Conservation (phyloP, 805 yeast genomes). For the Candida pseudoglaebosa region DNA sequence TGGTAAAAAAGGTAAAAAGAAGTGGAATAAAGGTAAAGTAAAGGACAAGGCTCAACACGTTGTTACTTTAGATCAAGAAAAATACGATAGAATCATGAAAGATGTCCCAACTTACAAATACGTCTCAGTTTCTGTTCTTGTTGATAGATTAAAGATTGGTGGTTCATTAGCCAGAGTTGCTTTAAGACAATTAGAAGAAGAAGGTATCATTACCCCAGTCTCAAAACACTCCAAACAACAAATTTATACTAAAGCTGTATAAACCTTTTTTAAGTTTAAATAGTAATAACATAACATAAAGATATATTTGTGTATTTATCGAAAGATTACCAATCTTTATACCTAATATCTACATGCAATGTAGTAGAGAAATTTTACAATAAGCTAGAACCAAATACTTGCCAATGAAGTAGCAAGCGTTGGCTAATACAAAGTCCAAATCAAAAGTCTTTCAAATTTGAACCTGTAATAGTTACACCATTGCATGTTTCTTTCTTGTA, state of each 20-base stretch:
- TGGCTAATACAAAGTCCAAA: too few species aligned
- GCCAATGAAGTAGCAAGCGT: too few species aligned
- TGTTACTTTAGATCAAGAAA: constrained; percentile 95
- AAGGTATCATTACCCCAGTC: constrained; percentile 93
- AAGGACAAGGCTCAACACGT: constrained; percentile 99
- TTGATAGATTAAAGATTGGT: constrained; percentile 98
- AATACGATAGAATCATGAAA: constrained; percentile 98
- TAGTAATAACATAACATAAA: constrained; percentile 2
- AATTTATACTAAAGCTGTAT: constrained; percentile 81
- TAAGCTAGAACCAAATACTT: too few species aligned
- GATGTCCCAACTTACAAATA: constrained; percentile 99
- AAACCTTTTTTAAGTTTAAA: constrained; percentile 14
- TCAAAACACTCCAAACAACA: constrained; percentile 94
- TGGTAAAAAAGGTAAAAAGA: constrained; percentile 99
- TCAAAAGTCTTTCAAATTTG: too few species aligned
- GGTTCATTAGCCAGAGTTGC: constrained; percentile 99
- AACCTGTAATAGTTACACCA: too few species aligned
- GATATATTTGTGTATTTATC: neutral
- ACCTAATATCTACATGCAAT: too few species aligned
- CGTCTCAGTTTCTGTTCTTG: constrained; percentile 96
- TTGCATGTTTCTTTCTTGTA: too few species aligned
- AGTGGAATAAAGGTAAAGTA: constrained; percentile 99
- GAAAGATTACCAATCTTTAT: too few species aligned
- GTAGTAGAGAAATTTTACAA: too few species aligned
- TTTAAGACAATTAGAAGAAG: constrained; percentile 88